phyloP scores from a whole-genome alignment of 306 rosid genomes.

The Dalbergia cochinchinensis region DNA sequence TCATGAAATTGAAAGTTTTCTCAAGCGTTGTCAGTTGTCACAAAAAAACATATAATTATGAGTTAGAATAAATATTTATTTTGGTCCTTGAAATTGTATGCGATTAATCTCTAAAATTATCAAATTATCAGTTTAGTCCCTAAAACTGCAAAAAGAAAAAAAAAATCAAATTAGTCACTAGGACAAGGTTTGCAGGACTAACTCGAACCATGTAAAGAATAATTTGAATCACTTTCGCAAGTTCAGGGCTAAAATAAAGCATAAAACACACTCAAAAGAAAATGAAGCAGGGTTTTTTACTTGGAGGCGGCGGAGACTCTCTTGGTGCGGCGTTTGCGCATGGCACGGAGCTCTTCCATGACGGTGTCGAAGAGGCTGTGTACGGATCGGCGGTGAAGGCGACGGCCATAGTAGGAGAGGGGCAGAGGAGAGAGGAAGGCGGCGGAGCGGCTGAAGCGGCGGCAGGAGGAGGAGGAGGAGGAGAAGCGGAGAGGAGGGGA shows the following conservation, averaged over 20 bases:
- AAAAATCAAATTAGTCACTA: too few relatives aligned
- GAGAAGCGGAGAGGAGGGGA: slow-evolving; percentile 65
- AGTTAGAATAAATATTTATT: too few relatives aligned
- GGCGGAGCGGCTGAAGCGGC: slow-evolving; percentile 29
- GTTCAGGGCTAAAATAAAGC: too few relatives aligned
- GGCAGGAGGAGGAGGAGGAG: slow-evolving; percentile 44
- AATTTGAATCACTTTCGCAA: too few relatives aligned
- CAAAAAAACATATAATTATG: too few relatives aligned
- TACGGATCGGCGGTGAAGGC: slow-evolving; percentile 55
- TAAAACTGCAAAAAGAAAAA: too few relatives aligned
- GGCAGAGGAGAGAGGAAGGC: slow-evolving; percentile 38
- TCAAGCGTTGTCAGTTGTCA: too few relatives aligned
- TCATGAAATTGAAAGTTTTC: not conserved
- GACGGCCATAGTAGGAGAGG: slow-evolving; percentile 46
- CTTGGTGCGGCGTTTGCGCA: slow-evolving; percentile 55
- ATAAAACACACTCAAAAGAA: not conserved
- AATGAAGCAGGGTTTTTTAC: slow-evolving; percentile 46
- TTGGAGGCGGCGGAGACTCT: slow-evolving; percentile 61
- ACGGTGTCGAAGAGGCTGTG: slow-evolving; percentile 69
- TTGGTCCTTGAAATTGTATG: too few relatives aligned
- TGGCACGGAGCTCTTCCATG: slow-evolving; percentile 68
- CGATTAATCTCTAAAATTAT: too few relatives aligned
- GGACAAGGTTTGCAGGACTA: too few relatives aligned
- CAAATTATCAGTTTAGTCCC: too few relatives aligned
- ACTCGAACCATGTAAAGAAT: too few relatives aligned